Evolutionary conservation across 2,329 filamentous ascomycete genomes (phyloP).

Genomic region (Alternaria metachromatica): DNA sequence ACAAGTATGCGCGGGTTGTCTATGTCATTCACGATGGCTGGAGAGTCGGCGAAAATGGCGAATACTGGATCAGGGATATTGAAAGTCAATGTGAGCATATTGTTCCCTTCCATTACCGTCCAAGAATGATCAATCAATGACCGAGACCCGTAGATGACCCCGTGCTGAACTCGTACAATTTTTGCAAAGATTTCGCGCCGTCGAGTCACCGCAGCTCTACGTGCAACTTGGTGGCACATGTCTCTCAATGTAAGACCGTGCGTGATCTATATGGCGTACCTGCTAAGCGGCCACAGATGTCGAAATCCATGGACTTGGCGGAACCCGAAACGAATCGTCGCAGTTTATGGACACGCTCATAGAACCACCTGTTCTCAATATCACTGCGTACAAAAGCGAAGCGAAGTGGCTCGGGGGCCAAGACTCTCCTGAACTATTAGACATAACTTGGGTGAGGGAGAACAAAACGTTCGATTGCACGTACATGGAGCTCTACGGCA

Average conservation of each 20-base stretch:
- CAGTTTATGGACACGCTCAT: background rate
- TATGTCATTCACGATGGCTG: background rate
- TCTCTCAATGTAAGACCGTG: background rate
- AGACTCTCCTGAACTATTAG: background rate
- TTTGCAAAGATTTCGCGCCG: accelerated
- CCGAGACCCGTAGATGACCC: background rate
- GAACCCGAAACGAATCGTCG: background rate
- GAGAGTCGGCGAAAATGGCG: background rate
- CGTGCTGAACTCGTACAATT: accelerated
- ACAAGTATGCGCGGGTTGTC: background rate
- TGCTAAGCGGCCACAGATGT: background rate
- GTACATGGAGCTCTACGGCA: background rate
- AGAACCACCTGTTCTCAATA: background rate
- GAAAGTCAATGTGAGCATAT: background rate
- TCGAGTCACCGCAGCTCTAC: background rate
- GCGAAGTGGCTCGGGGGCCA: accelerated
- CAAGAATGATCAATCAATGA: background rate
- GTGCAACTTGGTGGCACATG: background rate
- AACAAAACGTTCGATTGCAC: background rate
- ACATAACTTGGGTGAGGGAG: background rate
- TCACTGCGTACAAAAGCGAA: background rate
- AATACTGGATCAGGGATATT: background rate
- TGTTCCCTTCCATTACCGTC: background rate
- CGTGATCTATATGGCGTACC: background rate
- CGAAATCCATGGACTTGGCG: background rate